These are phyloP conservation scores for Saturnispora besseyi DNA, from an alignment of 805 yeast genomes.

Conservation along the genomic window DNA sequence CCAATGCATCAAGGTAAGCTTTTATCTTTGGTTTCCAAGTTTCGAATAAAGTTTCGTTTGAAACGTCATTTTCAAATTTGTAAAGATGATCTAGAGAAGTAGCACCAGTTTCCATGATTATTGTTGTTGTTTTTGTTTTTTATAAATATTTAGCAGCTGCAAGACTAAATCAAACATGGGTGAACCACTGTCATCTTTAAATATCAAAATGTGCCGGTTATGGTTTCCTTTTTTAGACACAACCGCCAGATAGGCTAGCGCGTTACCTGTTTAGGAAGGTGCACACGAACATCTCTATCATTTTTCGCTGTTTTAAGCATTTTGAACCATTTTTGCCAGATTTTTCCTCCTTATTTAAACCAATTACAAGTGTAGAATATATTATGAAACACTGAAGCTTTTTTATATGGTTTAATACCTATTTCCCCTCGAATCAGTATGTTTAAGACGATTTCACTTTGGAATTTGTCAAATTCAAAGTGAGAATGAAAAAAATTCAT, in stretches of 20 bases:
- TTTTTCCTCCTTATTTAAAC: too few species aligned
- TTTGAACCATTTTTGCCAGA: too few species aligned
- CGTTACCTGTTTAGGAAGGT: slow-evolving; percentile 4
- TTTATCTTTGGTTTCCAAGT: slow-evolving; percentile 40
- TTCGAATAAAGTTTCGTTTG: slow-evolving; percentile 33
- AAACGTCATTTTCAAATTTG: slow-evolving; percentile 26
- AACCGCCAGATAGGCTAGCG: background rate
- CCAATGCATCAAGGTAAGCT: slow-evolving; percentile 29
- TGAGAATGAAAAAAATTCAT: too few species aligned
- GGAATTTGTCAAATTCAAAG: too few species aligned
- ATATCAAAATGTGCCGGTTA: background rate
- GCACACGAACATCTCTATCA: background rate
- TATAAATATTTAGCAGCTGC: background rate
- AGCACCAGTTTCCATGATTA: slow-evolving; percentile 17
- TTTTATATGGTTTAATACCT: too few species aligned
- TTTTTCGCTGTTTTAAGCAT: background rate
- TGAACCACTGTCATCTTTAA: background rate
- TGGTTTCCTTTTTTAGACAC: background rate
- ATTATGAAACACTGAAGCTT: too few species aligned
- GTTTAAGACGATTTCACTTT: too few species aligned
- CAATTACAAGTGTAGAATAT: too few species aligned
- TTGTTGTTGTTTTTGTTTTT: background rate
- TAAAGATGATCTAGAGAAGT: slow-evolving; percentile 21
- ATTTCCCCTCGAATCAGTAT: too few species aligned
- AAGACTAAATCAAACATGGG: background rate